A percentile compares a stretch with the other conserved stretches of the same genome.
phyloP scores from a whole-genome alignment of 495 filamentous ascomycete species.

The Trichoderma erinaceum region DNA sequence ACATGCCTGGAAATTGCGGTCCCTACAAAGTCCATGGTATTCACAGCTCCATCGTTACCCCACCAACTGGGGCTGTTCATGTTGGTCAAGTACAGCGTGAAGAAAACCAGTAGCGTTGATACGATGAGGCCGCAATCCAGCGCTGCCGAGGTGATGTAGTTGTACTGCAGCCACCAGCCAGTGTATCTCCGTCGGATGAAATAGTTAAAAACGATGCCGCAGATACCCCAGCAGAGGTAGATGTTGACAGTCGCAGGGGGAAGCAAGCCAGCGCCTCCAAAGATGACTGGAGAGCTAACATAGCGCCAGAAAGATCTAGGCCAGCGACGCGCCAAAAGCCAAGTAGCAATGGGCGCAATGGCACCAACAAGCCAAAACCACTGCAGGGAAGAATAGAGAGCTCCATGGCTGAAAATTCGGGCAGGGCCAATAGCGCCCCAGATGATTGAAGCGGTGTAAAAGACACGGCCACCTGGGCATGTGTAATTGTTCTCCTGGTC shows the following conservation, averaged over 20 bases:
- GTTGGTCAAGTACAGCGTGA: slow-evolving; percentile 52
- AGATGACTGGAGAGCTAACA: slow-evolving; percentile 60
- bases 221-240: slow-evolving; percentile 63
- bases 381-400: slow-evolving; percentile 57
- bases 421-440: slow-evolving; percentile 49
- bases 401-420: slow-evolving; percentile 53
- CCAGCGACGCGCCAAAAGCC: slow-evolving; percentile 55
- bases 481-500: slow-evolving; percentile 53
- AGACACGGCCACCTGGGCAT: slow-evolving; percentile 58
- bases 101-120: slow-evolving; percentile 64
- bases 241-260: slow-evolving; percentile 61
- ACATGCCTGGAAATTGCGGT: slow-evolving; percentile 31
- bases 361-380: slow-evolving; percentile 66
- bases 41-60: slow-evolving; percentile 48
- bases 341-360: slow-evolving; percentile 52
- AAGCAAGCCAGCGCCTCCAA: slow-evolving; percentile 55
- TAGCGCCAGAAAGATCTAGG: slow-evolving; percentile 50
- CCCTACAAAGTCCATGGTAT: slow-evolving; percentile 33
- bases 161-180: slow-evolving; percentile 74
- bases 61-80: slow-evolving; percentile 57
- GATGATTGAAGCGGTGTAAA: slow-evolving; percentile 54
- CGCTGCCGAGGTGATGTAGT: slow-evolving; percentile 68
- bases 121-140: slow-evolving; percentile 63
- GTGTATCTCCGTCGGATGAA: slow-evolving; percentile 54
- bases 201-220: slow-evolving; percentile 63